A percentile compares a stretch with the other conserved stretches of the same genome.
Conservation (phyloP, 805 yeast species). For the Groenewaldozyma salmanticensis region DNA sequence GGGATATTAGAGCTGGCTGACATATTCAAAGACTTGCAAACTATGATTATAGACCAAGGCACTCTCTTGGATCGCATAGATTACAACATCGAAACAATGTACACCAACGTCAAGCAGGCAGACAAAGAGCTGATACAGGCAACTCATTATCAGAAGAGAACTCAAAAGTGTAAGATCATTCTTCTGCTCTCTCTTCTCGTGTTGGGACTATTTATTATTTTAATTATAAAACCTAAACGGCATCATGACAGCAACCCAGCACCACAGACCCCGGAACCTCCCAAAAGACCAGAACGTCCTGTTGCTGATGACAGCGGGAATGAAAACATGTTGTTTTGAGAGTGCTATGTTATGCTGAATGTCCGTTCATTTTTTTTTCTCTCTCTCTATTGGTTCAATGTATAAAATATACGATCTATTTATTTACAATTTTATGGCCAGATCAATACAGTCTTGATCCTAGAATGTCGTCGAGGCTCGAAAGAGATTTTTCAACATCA, state of each 20-base stretch:
- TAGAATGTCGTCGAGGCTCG: slow-evolving; percentile 6
- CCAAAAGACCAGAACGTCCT: slow-evolving; percentile 5
- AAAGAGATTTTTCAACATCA: slow-evolving; percentile 13
- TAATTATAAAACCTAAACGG: slow-evolving; percentile 44
- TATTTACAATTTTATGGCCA: no score
- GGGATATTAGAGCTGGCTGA: slow-evolving; percentile 90
- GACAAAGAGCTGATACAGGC: slow-evolving; percentile 72
- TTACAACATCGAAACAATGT: slow-evolving; percentile 78
- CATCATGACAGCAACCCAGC: slow-evolving; percentile 11
- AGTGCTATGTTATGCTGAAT: no score
- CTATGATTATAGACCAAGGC: slow-evolving; percentile 90
- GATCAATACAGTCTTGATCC: neutral
- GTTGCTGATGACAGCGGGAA: neutral
- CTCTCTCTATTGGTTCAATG: no score
- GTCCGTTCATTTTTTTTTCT: no score
- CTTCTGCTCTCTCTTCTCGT: slow-evolving; percentile 63
- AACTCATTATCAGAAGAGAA: slow-evolving; percentile 70
- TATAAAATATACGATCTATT: no score
- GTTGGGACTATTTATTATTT: slow-evolving; percentile 56
- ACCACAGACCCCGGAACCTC: slow-evolving; percentile 4
- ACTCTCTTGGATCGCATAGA: slow-evolving; percentile 89
- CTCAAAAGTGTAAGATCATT: slow-evolving; percentile 84
- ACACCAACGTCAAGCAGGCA: slow-evolving; percentile 63
- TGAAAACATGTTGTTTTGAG: no score
- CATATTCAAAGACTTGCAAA: slow-evolving; percentile 87